Evolutionary conservation across 371 early-diverging fungal genomes (phyloP).

Genomic region (Saksenaea oblongispora): DNA sequence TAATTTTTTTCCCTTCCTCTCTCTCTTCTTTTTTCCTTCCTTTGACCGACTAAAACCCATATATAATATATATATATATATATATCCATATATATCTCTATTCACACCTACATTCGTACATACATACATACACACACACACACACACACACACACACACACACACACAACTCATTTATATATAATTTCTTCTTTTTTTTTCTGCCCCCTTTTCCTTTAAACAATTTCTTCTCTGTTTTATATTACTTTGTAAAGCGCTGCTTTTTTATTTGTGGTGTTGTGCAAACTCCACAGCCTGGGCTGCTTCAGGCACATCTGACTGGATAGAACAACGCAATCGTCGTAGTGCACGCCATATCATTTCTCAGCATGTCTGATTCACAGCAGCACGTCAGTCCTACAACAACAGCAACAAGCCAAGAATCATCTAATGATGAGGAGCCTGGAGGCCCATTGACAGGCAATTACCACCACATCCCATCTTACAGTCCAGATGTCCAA

Average conservation of each 20-base stretch:
- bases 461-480: conserved; percentile 10
- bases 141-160: too few species aligned
- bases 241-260: neutral
- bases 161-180: neutral
- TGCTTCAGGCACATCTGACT: neutral
- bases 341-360: too few species aligned
- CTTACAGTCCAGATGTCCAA: conserved; percentile 7
- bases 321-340: neutral
- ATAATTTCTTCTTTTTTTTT: neutral
- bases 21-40: conserved; percentile 5
- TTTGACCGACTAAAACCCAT: neutral
- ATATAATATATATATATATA: neutral
- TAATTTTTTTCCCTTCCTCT: neutral
- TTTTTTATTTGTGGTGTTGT: neutral
- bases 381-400: conserved; percentile 2
- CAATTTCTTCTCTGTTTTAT: neutral
- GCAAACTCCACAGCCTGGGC: neutral
- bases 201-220: neutral
- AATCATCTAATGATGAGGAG: conserved; percentile 6
- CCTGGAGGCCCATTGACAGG: conserved; percentile 7
- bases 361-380: neutral
- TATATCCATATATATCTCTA: neutral
- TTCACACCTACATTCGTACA: neutral
- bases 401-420: neutral
- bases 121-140: too few species aligned